Evolutionary conservation across 345 rosid species (phyloP), one percentile per base, ranked within the genome.

Genomic region (Acer saccharum): DNA sequence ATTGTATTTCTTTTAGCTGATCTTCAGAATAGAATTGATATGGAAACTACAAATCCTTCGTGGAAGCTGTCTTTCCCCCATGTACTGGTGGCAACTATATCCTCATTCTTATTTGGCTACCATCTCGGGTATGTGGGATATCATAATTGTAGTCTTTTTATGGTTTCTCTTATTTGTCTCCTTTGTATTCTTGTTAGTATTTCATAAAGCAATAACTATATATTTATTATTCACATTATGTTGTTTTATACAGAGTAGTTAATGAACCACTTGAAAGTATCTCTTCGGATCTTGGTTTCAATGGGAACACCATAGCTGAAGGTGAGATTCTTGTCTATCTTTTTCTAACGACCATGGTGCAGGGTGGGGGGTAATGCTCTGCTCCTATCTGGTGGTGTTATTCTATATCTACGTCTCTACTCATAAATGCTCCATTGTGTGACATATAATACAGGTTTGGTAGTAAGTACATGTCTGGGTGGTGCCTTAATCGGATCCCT

Each of bases 181-280:
- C 6, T 65, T 63, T 0, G 27, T 44, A 0, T 65, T 75, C 6
- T 52, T 77, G 2, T 54, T 68, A 27, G 29, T 68, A 25, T 20
- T 77, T 46, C 70, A 68, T 29, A 17, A 43, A 57, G 10, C 55
- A 46, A 7, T 46, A 17, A 11, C 25, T 74, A 52, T 50, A 52
- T 41, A 0, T 60, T 74, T 43, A 58, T 72, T 69, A 18, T 75
- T 73, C 66, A 25, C 10, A 5, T 77, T 52, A 68, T 70, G 50
- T 23, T 50, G 0, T 35, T 60, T 27, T 69, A 21, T 55, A 55
- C 87, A 96, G 99, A 65, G 98, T 96, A 61, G 99, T 94, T 20
- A 96, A 96, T 76, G 99, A 94, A 81, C 98, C 99, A 3, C 98
- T 96, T 80, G 95, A 94, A 82, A 94, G 88, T 80, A 94, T 96